Conservation (phyloP, 1,284 basidiomycete species). For the Cryptococcus hybrid region DNA sequence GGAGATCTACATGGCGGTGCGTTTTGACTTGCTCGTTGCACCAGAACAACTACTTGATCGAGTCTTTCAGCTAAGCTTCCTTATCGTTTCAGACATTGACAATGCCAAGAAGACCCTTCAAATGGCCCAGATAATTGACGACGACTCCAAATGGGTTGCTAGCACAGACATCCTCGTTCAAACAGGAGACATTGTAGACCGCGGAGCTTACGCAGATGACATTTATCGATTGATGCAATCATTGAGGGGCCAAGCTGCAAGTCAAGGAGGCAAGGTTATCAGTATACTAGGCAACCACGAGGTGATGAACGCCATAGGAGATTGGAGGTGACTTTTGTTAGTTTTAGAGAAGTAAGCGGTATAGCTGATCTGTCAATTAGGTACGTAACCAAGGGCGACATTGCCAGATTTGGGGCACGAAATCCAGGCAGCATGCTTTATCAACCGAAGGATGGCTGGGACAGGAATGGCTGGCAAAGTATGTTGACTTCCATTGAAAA, state of each 20-base stretch:
- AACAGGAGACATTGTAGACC: conserved; percentile 90
- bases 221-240: conserved; percentile 78
- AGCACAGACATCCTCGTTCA: conserved; percentile 80
- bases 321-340: conserved; percentile 66
- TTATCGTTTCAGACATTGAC: conserved; percentile 9
- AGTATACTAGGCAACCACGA: conserved; percentile 70
- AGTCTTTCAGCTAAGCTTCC: neutral
- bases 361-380: conserved; percentile 46
- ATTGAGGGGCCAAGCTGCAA: conserved; percentile 70
- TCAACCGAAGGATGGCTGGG: conserved; percentile 74
- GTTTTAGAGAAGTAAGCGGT: neutral
- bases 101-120: conserved; percentile 58
- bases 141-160: conserved; percentile 71
- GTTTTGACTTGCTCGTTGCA: conserved; percentile 1
- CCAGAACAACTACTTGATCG: neutral
- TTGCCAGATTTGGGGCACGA: conserved; percentile 74
- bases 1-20: conserved; percentile 73
- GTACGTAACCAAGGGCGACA: conserved; percentile 77
- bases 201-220: conserved; percentile 82
- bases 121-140: conserved; percentile 67
- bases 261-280: conserved; percentile 68
- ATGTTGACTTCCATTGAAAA: conserved; percentile 6
- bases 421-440: conserved; percentile 64
- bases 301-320: conserved; percentile 80
- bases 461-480: conserved; percentile 74